Evolutionary conservation across 768 basidiomycete species (phyloP).

Genomic region (Myochromella boudieri): DNA sequence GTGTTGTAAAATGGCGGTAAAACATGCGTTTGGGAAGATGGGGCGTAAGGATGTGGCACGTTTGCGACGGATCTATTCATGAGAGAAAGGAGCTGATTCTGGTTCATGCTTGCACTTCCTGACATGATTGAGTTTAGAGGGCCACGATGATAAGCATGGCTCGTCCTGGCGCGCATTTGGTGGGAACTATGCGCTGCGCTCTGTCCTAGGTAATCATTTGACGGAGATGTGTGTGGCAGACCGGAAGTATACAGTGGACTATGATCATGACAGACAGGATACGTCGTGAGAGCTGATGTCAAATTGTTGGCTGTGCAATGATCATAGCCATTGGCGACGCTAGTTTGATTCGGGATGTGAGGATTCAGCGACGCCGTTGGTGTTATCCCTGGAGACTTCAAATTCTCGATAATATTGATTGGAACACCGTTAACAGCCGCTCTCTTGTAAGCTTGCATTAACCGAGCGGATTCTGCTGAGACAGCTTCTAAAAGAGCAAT

Average conservation of each 20-base stretch:
- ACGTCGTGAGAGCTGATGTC: slow-evolving; percentile 25
- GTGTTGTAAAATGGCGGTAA: neutral
- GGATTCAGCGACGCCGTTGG: neutral
- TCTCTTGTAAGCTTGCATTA: slow-evolving; percentile 37
- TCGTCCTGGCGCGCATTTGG: slow-evolving; percentile 48
- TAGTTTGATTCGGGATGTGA: neutral
- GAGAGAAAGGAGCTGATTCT: slow-evolving; percentile 45
- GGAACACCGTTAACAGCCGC: slow-evolving; percentile 13
- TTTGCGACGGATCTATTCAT: slow-evolving; percentile 33
- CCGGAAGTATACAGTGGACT: slow-evolving; percentile 36
- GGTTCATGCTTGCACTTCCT: slow-evolving; percentile 50
- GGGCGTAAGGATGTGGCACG: neutral
- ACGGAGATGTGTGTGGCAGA: neutral
- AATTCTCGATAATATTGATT: slow-evolving; percentile 8
- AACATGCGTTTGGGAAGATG: neutral
- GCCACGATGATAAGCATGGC: slow-evolving; percentile 40
- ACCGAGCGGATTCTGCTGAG: slow-evolving; percentile 69
- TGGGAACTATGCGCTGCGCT: slow-evolving; percentile 26
- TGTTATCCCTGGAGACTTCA: slow-evolving; percentile 8
- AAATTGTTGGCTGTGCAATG: slow-evolving; percentile 3
- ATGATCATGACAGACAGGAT: slow-evolving; percentile 18
- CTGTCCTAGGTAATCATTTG: neutral
- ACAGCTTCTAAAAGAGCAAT: slow-evolving; percentile 71
- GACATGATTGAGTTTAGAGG: slow-evolving; percentile 25
- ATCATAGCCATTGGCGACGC: slow-evolving; percentile 2